Percentiles rank a stretch among this genome's conserved stretches.
Conservation (phyloP, 148 eudicot genomes). For the Cornus controversa region DNA sequence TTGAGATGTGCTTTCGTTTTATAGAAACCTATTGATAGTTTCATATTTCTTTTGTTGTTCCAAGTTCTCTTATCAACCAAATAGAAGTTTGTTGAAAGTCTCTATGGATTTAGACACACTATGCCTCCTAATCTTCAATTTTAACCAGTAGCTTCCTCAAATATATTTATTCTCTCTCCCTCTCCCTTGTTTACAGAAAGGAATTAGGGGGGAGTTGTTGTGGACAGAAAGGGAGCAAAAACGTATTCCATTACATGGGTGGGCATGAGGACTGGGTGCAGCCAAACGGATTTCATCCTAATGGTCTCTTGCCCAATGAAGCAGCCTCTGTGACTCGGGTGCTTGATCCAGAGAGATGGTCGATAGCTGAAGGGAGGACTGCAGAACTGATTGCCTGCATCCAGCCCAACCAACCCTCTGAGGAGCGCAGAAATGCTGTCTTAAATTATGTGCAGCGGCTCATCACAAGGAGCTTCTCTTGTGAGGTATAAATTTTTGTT, state of each 20-base stretch:
- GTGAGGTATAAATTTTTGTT: conserved; percentile 48
- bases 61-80: neutral
- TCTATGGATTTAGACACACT: neutral
- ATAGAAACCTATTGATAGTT: neutral
- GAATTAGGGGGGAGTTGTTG: neutral
- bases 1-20: neutral
- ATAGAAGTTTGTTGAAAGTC: neutral
- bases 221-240: neutral
- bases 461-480: conserved; percentile 57
- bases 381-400: conserved; percentile 62
- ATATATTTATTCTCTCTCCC: neutral
- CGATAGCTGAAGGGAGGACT: conserved; percentile 59
- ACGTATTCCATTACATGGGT: conserved; percentile 31
- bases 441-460: conserved; percentile 68
- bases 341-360: conserved; percentile 62
- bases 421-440: conserved; percentile 66
- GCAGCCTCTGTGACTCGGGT: conserved; percentile 35
- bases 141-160: neutral
- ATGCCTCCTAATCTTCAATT: neutral
- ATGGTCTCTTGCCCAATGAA: conserved; percentile 59
- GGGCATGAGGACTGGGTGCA: conserved; percentile 28
- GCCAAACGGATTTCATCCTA: conserved; percentile 39
- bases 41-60: neutral
- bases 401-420: conserved; percentile 68
- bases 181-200: too few species aligned